Conservation (phyloP, 345 rosid genomes). For the Ailanthus altissimus region DNA sequence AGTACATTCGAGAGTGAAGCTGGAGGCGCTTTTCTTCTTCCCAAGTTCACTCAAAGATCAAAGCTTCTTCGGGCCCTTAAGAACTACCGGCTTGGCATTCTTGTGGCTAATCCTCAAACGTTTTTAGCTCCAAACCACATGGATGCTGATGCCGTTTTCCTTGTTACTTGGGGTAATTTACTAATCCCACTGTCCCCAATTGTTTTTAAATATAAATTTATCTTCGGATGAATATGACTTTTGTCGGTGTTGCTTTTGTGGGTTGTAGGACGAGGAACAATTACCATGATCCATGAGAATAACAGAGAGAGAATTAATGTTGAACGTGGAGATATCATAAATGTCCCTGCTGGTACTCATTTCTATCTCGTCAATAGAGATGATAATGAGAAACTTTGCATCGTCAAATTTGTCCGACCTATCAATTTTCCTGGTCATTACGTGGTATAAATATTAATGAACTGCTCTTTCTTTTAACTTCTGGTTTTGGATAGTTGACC, state of each 20-base stretch:
- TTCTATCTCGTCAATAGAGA: conserved; percentile 42
- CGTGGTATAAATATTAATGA: conserved; percentile 27
- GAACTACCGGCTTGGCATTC: conserved; percentile 34
- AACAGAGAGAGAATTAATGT: conserved; percentile 38
- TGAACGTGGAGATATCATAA: conserved; percentile 38
- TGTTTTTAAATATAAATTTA: neutral
- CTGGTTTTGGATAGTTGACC: neutral
- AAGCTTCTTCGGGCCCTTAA: conserved; percentile 46
- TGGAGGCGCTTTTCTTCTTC: conserved; percentile 38
- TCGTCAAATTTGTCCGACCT: conserved; percentile 37
- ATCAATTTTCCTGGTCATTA: conserved; percentile 41
- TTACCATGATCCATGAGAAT: conserved; percentile 31
- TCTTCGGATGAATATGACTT: neutral
- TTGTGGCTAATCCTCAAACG: conserved; percentile 38
- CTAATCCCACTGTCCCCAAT: neutral
- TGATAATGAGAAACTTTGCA: conserved; percentile 34
- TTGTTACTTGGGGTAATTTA: conserved; percentile 38
- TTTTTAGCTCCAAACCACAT: conserved; percentile 39
- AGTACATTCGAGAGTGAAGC: neutral
- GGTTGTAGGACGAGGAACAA: conserved; percentile 46
- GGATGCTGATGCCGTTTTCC: conserved; percentile 44
- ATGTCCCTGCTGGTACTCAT: conserved; percentile 40
- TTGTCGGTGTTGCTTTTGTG: neutral
- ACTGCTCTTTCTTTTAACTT: neutral
- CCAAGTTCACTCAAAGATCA: conserved; percentile 39